These are phyloP conservation scores for Cinnamomum chago DNA, from an alignment of 164 flowering plant genomes.

Conservation along the genomic window DNA sequence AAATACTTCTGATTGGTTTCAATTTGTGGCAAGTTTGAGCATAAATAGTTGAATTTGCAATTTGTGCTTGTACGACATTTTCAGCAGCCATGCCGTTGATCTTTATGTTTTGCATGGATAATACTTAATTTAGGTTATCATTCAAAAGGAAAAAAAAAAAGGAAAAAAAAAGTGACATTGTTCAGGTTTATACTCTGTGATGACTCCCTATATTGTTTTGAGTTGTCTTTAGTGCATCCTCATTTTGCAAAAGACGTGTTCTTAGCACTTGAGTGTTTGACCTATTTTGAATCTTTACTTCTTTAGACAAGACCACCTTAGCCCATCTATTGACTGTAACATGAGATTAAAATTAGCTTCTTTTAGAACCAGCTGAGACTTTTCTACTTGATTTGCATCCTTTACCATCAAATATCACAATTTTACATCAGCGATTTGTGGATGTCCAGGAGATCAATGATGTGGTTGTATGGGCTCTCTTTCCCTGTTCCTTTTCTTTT, in stretches of 20 bases:
- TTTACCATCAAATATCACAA: no score
- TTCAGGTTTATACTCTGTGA: background rate
- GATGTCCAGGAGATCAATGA: no score
- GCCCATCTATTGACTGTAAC: no score
- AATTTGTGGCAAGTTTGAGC: background rate
- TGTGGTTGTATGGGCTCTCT: background rate
- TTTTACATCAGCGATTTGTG: no score
- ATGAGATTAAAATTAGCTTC: no score
- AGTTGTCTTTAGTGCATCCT: background rate
- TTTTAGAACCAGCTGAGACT: no score
- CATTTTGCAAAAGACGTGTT: background rate
- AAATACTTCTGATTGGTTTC: background rate
- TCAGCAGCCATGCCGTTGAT: background rate
- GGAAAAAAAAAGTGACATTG: background rate
- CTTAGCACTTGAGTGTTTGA: no score
- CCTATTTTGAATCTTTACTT: no score
- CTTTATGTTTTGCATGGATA: background rate
- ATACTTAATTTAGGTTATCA: background rate
- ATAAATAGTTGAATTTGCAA: no score
- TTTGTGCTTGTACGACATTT: no score
- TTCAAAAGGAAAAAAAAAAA: background rate
- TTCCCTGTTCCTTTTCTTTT: background rate
- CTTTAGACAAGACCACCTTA: no score
- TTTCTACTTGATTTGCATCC: no score
- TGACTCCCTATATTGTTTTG: background rate